A percentile compares a stretch with the other conserved stretches of the same genome.
Conservation (phyloP, 2,329 filamentous ascomycete species). For the Chrysoporthe deuterocubensis region DNA sequence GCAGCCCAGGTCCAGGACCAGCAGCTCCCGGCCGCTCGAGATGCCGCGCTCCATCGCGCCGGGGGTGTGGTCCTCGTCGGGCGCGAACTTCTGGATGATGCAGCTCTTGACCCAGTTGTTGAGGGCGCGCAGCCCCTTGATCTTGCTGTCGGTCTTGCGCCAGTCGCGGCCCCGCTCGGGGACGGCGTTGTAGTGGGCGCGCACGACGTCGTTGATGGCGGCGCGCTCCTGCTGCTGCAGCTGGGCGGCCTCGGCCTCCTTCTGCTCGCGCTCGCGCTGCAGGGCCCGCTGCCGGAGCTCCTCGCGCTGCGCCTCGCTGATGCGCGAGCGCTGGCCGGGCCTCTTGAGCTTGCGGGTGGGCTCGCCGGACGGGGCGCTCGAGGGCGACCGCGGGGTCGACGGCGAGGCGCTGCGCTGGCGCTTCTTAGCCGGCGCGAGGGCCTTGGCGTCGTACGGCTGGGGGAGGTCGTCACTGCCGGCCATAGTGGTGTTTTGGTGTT, state of each 20-base stretch:
- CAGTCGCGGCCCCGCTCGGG: slow-evolving; percentile 93
- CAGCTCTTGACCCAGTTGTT: slow-evolving; percentile 99
- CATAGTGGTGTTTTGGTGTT: slow-evolving; percentile 36
- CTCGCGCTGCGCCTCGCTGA: slow-evolving; percentile 69
- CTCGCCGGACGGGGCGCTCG: slow-evolving; percentile 35
- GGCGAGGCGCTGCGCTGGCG: slow-evolving; percentile 59
- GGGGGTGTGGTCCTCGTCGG: slow-evolving; percentile 72
- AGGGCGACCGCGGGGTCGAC: slow-evolving; percentile 30
- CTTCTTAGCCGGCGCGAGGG: slow-evolving; percentile 62
- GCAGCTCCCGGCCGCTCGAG: slow-evolving; percentile 62
- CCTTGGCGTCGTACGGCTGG: slow-evolving; percentile 64
- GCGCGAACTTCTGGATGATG: slow-evolving; percentile 94
- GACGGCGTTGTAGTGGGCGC: slow-evolving; percentile 94
- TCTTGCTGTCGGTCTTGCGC: slow-evolving; percentile 91
- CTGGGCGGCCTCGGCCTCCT: slow-evolving; percentile 43
- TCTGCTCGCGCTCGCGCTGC: slow-evolving; percentile 58
- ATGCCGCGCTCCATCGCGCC: slow-evolving; percentile 59
- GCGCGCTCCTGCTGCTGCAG: slow-evolving; percentile 52
- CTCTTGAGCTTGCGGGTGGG: slow-evolving; percentile 69
- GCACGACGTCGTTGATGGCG: slow-evolving; percentile 82
- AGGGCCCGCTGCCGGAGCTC: slow-evolving; percentile 64
- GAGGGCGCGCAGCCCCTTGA: slow-evolving; percentile 91
- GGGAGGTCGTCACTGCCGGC: slow-evolving; percentile 51
- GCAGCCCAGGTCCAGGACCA: slow-evolving; percentile 92
- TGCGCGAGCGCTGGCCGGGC: slow-evolving; percentile 67